phyloP scores from a whole-genome alignment of 495 filamentous ascomycete species.

The Talaromyces thailandensis region DNA sequence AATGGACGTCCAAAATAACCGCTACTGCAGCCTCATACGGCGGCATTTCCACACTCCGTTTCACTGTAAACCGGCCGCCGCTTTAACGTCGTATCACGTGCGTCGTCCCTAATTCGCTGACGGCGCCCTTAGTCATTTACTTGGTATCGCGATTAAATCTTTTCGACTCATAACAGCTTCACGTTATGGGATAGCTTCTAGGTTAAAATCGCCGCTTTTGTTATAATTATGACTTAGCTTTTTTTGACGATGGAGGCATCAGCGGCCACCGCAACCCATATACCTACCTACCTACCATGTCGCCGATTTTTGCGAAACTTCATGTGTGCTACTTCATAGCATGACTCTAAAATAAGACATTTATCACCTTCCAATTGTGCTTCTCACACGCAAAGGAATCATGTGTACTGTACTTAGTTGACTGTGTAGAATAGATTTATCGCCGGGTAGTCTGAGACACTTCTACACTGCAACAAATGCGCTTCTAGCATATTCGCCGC shows the following conservation, averaged over 20 bases:
- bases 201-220: no score
- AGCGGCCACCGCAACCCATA: background rate
- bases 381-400: no score
- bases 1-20: slow-evolving; percentile 17
- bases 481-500: background rate
- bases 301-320: background rate
- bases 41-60: slow-evolving; percentile 6
- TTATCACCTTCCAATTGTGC: no score
- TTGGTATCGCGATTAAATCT: background rate
- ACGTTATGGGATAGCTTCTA: no score
- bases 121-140: background rate
- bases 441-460: background rate
- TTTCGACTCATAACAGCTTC: background rate
- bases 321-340: background rate
- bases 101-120: slow-evolving; percentile 3
- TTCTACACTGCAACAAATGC: background rate
- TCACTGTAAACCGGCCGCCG: background rate
- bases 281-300: background rate
- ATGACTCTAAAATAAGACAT: background rate
- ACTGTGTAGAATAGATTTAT: background rate
- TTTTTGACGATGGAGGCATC: no score
- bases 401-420: no score
- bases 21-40: slow-evolving; percentile 12
- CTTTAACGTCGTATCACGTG: slow-evolving; percentile 7
- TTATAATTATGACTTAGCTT: no score